phyloP scores from a whole-genome alignment of 768 basidiomycete species.

The Mycena rebaudengoi region DNA sequence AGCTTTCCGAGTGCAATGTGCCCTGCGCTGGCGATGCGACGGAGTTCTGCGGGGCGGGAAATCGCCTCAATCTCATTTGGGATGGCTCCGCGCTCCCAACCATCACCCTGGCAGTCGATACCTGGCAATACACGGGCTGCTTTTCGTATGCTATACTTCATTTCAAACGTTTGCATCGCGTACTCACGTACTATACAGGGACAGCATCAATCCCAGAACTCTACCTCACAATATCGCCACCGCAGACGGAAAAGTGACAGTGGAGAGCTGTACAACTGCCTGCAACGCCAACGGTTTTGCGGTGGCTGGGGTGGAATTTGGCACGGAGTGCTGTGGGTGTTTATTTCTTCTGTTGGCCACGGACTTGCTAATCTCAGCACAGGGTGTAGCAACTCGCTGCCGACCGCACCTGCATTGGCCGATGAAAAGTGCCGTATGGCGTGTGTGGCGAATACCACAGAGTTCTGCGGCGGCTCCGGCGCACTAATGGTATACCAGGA shows the following conservation, averaged over 20 bases:
- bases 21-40: conserved; percentile 52
- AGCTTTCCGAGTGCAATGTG: conserved; percentile 46
- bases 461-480: conserved; percentile 28
- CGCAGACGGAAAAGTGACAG: conserved; percentile 41
- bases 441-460: conserved; percentile 23
- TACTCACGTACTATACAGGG: conserved; percentile 13
- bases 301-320: conserved; percentile 51
- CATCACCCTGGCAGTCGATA: conserved; percentile 49
- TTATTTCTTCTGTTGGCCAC: conserved; percentile 1
- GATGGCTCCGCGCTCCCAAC: conserved; percentile 49
- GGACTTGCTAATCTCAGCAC: neutral
- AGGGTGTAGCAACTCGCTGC: conserved; percentile 22
- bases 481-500: conserved; percentile 16
- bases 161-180: neutral
- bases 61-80: conserved; percentile 55
- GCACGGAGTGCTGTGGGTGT: conserved; percentile 44
- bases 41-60: conserved; percentile 54
- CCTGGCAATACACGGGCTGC: conserved; percentile 60
- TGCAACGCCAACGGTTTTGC: conserved; percentile 50
- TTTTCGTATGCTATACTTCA: conserved; percentile 54
- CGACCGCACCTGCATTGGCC: neutral
- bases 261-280: conserved; percentile 49
- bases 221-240: conserved; percentile 19
- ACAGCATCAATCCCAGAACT: conserved; percentile 2
- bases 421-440: conserved; percentile 21